phyloP scores from a whole-genome alignment of 1,284 basidiomycete species.

The Papiliotrema laurentii region DNA sequence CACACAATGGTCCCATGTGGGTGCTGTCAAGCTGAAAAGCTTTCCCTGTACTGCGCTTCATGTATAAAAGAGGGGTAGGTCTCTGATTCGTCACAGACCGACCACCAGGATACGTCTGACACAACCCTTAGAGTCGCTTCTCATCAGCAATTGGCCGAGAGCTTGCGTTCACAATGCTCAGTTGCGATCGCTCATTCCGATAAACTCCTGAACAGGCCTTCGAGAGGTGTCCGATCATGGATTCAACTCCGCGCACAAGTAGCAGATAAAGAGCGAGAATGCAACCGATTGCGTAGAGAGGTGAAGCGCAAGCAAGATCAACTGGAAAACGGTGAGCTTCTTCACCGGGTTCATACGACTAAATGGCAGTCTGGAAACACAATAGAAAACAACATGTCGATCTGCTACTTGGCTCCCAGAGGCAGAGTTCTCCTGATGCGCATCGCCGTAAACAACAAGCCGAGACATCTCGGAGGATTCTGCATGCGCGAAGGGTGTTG shows the following conservation, averaged over 20 bases:
- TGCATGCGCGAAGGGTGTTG: slow-evolving; percentile 34
- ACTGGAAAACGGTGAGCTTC: neutral
- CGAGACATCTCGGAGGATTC: slow-evolving; percentile 10
- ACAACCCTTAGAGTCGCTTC: slow-evolving; percentile 7
- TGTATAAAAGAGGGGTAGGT: slow-evolving; percentile 21
- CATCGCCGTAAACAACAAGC: neutral
- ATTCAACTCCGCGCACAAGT: slow-evolving; percentile 31
- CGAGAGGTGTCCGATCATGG: slow-evolving; percentile 13
- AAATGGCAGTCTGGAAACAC: no score
- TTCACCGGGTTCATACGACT: no score
- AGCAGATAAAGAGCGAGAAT: slow-evolving; percentile 18
- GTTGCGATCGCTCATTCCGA: slow-evolving; percentile 11
- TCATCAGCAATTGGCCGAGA: slow-evolving; percentile 7
- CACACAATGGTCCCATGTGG: slow-evolving; percentile 14
- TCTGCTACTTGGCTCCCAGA: no score
- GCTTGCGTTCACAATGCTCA: slow-evolving; percentile 10
- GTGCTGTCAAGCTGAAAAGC: slow-evolving; percentile 24
- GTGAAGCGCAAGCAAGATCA: slow-evolving; percentile 2
- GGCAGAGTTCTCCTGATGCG: no score
- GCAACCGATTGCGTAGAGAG: slow-evolving; percentile 12
- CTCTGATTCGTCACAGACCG: neutral
- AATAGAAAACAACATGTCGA: no score
- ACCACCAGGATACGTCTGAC: neutral
- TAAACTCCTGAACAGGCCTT: slow-evolving; percentile 8
- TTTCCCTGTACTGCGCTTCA: slow-evolving; percentile 24